These are phyloP conservation scores for Zygosaccharomyces siamensis DNA, from an alignment of 805 yeast genomes.

Conservation along the genomic window DNA sequence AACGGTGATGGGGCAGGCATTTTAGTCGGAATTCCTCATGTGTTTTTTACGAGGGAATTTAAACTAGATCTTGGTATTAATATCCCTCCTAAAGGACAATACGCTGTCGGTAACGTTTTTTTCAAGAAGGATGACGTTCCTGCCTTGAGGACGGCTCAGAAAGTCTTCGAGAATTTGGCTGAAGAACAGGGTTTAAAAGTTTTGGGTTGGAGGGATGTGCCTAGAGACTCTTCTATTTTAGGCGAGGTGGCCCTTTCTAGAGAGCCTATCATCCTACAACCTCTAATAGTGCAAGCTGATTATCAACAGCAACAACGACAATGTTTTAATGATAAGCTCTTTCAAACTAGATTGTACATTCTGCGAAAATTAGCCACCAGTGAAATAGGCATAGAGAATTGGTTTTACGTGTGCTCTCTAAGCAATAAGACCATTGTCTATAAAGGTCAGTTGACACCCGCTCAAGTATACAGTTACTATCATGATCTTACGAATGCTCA, in stretches of 20 bases:
- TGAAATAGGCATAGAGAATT: constrained; percentile 88
- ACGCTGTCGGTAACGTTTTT: constrained; percentile 92
- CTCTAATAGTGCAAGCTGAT: constrained; percentile 66
- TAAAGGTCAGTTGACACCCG: constrained; percentile 96
- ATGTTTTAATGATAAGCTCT: constrained; percentile 46
- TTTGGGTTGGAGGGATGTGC: constrained; percentile 92
- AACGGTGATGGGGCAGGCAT: constrained; percentile 99
- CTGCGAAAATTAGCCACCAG: constrained; percentile 86
- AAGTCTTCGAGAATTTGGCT: constrained; percentile 80
- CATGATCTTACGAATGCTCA: constrained; percentile 88
- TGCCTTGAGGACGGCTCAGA: constrained; percentile 61
- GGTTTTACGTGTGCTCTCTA: constrained; percentile 95
- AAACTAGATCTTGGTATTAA: constrained; percentile 59
- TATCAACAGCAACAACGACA: constrained; percentile 21
- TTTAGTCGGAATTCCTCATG: constrained; percentile 86
- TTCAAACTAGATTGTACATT: constrained; percentile 79
- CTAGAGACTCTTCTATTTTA: constrained; percentile 86
- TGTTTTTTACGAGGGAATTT: constrained; percentile 80
- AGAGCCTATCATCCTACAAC: constrained; percentile 89
- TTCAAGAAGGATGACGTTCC: constrained; percentile 68
- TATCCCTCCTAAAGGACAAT: constrained; percentile 77
- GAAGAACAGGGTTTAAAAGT: constrained; percentile 69
- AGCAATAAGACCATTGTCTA: constrained; percentile 87
- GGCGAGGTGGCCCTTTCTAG: constrained; percentile 94
- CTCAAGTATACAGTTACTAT: constrained; percentile 91